phyloP scores from a whole-genome alignment of 768 basidiomycete genomes.

The Exidia glandulosa region DNA sequence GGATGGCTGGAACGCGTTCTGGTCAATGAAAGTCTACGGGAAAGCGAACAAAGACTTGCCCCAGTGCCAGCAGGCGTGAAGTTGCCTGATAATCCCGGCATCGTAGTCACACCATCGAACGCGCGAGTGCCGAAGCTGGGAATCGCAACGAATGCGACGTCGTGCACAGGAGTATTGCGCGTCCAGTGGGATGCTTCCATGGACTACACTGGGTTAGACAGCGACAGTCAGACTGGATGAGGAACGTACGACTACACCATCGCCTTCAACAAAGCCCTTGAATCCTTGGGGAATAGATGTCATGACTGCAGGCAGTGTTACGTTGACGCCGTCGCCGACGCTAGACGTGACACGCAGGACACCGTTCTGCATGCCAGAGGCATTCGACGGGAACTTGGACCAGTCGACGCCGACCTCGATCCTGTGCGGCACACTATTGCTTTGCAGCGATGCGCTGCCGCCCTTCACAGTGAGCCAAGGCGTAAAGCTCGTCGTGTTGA shows the following conservation, averaged over 20 bases:
- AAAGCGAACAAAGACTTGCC: conserved; percentile 32
- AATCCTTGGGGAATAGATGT: conserved; percentile 30
- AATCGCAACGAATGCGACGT: conserved; percentile 47
- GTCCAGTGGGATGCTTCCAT: conserved; percentile 56
- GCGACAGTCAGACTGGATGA: neutral
- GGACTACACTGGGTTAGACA: conserved; percentile 14
- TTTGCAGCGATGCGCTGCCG: conserved; percentile 37
- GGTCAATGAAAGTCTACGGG: neutral
- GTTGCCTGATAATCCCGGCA: conserved; percentile 39
- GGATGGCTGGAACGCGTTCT: neutral
- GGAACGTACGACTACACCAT: conserved; percentile 33
- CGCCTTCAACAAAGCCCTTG: conserved; percentile 52
- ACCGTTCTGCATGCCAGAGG: conserved; percentile 27
- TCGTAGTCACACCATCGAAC: conserved; percentile 47
- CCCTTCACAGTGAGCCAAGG: conserved; percentile 44
- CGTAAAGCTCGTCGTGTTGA: conserved; percentile 35
- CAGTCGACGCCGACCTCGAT: conserved; percentile 54
- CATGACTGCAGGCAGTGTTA: conserved; percentile 22
- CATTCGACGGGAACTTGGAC: conserved; percentile 26
- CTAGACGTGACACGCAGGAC: conserved; percentile 36
- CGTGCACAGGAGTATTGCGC: conserved; percentile 35
- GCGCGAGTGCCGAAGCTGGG: conserved; percentile 46
- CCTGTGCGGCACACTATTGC: conserved; percentile 36
- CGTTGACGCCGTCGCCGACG: conserved; percentile 15
- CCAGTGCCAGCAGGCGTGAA: conserved; percentile 47